phyloP scores from a whole-genome alignment of 176 grass and related monocot genomes.

The Pharus latifolius region DNA sequence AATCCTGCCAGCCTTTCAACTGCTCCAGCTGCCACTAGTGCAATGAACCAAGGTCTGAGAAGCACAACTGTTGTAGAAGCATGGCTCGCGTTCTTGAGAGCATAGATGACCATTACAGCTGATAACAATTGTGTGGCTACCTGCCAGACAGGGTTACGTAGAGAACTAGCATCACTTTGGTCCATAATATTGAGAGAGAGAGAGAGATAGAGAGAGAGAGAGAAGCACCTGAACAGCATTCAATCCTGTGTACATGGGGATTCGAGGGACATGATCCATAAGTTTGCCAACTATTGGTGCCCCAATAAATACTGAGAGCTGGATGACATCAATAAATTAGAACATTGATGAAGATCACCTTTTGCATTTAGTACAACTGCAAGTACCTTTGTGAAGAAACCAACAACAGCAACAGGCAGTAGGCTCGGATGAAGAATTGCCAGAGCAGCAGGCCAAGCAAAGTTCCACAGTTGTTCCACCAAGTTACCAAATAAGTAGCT shows the following conservation, averaged over 20 bases:
- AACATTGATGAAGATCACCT: background rate
- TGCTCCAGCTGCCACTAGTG: constrained; percentile 63
- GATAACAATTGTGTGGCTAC: constrained; percentile 82
- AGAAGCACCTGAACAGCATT: constrained; percentile 76
- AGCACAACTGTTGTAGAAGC: constrained; percentile 50
- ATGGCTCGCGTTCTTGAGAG: constrained; percentile 34
- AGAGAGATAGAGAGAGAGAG: constrained; percentile 17
- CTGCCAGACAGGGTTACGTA: constrained; percentile 42
- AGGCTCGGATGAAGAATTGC: constrained; percentile 82
- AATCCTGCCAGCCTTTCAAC: constrained; percentile 81
- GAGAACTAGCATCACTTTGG: background rate
- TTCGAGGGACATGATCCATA: constrained; percentile 89
- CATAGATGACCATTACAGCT: constrained; percentile 79
- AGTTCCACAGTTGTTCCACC: constrained; percentile 95
- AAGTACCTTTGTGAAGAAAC: constrained; percentile 91
- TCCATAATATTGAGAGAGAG: background rate
- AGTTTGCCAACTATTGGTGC: constrained; percentile 85
- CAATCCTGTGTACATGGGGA: constrained; percentile 72
- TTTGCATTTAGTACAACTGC: background rate
- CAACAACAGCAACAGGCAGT: constrained; percentile 84
- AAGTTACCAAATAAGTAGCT: constrained; percentile 88
- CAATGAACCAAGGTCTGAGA: constrained; percentile 88
- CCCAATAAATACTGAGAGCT: constrained; percentile 79
- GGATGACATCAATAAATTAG: constrained; percentile 30
- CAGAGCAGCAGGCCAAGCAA: constrained; percentile 81